Evolutionary conservation across 495 filamentous ascomycete species (phyloP), one percentile per base, ranked within the genome.

Genomic region (Annulohypoxylon maeteangense): DNA sequence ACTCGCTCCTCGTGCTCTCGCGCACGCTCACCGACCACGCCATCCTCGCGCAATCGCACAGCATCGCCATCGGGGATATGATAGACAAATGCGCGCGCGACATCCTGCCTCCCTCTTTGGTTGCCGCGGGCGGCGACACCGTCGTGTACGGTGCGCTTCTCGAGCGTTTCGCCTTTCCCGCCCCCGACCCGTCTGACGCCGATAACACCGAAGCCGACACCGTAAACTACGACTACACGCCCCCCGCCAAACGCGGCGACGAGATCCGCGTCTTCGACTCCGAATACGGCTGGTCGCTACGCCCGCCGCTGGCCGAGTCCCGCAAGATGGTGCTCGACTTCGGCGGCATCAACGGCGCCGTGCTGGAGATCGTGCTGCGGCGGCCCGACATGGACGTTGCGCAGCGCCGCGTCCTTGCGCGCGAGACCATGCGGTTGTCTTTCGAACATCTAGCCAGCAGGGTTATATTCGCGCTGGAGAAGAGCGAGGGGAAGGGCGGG

Each of bases 371-470:
- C 1, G 55, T 75, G 36, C 60, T 57, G 78, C 62, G 67, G 60
- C 70, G 74, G 4, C 62, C 65, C 23, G 68, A 68, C 42, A 74
- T 86, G 53, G 54, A 45, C 6, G 64, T 79, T 0, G 76, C 74
- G 14, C 90, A 94, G 73, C 85, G 92, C 1, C 79, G 83, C 10
- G 79, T 78, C 0, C 77, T 98, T 3, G 95, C 92, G 7, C 85
- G 86, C 34, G 89, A 90, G 60, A 78, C 84, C 0, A 93, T 96
- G 92, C 86, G 88, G 18, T 74, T 94, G 14, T 87, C 88, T n/a
- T 98, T 98, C 75, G 93, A 98, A 74, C 95, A 99, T 78, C 81
- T 98, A 34, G 90, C 88, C 0, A 88, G 86, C 36, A 84, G 95
- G 36, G 84, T 93, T 0, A 74, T 93, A 1, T 85, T 94, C 31